Evolutionary conservation across 768 basidiomycete species (phyloP), one percentile per base, ranked within the genome.

Genomic region (Phanerochaete carnosa): DNA sequence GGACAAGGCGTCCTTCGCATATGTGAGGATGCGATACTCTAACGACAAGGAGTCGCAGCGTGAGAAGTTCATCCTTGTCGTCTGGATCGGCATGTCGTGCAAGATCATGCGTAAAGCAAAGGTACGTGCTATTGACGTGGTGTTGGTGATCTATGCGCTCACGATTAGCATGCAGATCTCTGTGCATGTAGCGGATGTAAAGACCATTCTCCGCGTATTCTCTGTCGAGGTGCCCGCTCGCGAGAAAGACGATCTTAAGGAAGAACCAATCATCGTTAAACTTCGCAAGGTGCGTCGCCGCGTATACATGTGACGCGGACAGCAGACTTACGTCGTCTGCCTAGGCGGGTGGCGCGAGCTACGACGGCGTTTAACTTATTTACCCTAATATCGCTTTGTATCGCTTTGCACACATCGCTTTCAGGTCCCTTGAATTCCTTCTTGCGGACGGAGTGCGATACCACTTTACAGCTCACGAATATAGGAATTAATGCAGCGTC

Each of bases 81-180:
- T 85, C 47, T 93, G 91, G 91, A 94, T 93, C 75, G 92, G 92
- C 46, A 77, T 83, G 22, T 74, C 77, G 45, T 91, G 92, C 76
- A 94, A 93, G 77, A 82, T 95, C 64, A 94, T 96, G 94, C 83
- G 95, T 62, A 90, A 88, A 77, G 95, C 89, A 45, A 95, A 94
- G 86, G 91, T 92, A 59, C 65, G 82, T 49, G 37, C 39, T 37
- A 7, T 19, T 4, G 39, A 43, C 4, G 19, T 43, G 11, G 12
- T 43, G 43, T 26, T 32, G 45, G 13, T 28, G 16, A 16, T 46
- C 19, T 26, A 30, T n/a, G 43, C 25, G 30, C 5, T 46, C 22
- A 57, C 29, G 28, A 46, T 29, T 32, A 22, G 25, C 37, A 2
- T 45, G 39, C 67, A 95, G 94, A 90, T 96, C 69, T 96, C 95